phyloP scores from a whole-genome alignment of 257 asterid genomes.

The Pogostemon cablin region DNA sequence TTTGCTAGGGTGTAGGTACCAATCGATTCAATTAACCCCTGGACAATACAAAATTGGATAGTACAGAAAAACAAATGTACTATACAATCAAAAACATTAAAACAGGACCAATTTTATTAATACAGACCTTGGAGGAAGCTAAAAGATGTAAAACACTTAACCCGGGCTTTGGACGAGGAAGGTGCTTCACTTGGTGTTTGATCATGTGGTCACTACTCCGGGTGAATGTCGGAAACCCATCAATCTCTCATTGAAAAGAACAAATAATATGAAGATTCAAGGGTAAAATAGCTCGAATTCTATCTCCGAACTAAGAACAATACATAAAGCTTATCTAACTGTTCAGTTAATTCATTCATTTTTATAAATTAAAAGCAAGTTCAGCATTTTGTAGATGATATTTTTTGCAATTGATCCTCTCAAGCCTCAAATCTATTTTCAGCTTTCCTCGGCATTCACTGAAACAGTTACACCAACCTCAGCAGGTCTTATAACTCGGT shows the following conservation, averaged over 20 bases:
- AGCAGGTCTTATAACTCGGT: constrained; percentile 83
- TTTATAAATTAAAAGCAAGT: background rate
- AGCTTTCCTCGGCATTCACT: constrained; percentile 37
- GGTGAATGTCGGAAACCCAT: background rate
- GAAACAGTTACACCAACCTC: constrained; percentile 84
- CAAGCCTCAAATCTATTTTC: constrained; percentile 37
- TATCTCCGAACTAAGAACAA: constrained; percentile 16
- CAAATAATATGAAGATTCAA: background rate
- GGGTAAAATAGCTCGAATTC: constrained; percentile 7
- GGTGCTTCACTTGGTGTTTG: too few species aligned
- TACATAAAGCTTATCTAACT: constrained; percentile 8
- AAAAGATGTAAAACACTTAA: background rate
- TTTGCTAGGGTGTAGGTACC: too few species aligned
- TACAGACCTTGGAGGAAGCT: background rate
- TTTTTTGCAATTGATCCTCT: background rate
- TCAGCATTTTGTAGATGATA: constrained; percentile 6
- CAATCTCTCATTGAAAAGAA: constrained; percentile 9
- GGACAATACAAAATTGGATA: too few species aligned
- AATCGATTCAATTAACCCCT: too few species aligned
- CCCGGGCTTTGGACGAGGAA: background rate
- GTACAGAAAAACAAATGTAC: too few species aligned
- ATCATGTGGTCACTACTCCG: too few species aligned
- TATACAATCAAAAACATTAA: too few species aligned
- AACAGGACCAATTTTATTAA: background rate
- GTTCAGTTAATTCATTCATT: background rate